Percentiles rank a stretch among this genome's conserved stretches.
Conservation (phyloP, 495 filamentous ascomycete species). For the Cercophora samala region DNA sequence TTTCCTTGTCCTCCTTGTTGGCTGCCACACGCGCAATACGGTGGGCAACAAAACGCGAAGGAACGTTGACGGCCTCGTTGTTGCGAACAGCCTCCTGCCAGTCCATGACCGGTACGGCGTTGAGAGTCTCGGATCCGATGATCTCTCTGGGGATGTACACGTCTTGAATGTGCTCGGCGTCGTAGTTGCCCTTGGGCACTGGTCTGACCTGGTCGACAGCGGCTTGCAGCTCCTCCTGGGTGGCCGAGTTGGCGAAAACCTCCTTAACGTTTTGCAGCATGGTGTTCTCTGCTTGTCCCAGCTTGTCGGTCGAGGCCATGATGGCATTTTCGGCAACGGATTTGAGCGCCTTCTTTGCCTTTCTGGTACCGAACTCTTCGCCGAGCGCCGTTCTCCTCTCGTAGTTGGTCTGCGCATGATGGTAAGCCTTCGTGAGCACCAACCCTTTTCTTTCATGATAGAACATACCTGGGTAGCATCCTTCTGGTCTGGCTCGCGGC, state of each 20-base stretch:
- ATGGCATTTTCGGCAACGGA: constrained; percentile 79
- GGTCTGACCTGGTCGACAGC: constrained; percentile 69
- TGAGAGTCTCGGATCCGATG: constrained; percentile 59
- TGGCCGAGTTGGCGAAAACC: constrained; percentile 54
- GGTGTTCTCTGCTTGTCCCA: constrained; percentile 57
- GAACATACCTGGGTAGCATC: constrained; percentile 38
- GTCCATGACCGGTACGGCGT: constrained; percentile 63
- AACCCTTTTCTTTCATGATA: not conserved
- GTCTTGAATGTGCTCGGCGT: constrained; percentile 68
- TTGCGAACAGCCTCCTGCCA: constrained; percentile 67
- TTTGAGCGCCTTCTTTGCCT: constrained; percentile 79
- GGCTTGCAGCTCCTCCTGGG: constrained; percentile 60
- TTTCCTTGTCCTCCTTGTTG: constrained; percentile 52
- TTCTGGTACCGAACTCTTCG: constrained; percentile 89
- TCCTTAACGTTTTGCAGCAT: constrained; percentile 62
- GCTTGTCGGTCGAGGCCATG: constrained; percentile 35
- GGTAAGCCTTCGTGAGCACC: constrained; percentile 23
- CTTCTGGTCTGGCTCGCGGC: constrained; percentile 39
- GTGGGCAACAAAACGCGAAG: constrained; percentile 63
- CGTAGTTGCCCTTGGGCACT: constrained; percentile 69
- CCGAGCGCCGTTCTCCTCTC: constrained; percentile 69
- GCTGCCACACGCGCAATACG: constrained; percentile 57
- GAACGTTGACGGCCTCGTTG: constrained; percentile 53
- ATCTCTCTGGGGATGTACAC: constrained; percentile 74
- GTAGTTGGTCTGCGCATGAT: constrained; percentile 48